phyloP scores from a whole-genome alignment of 257 asterid genomes.

The Forsythia viridissima region DNA sequence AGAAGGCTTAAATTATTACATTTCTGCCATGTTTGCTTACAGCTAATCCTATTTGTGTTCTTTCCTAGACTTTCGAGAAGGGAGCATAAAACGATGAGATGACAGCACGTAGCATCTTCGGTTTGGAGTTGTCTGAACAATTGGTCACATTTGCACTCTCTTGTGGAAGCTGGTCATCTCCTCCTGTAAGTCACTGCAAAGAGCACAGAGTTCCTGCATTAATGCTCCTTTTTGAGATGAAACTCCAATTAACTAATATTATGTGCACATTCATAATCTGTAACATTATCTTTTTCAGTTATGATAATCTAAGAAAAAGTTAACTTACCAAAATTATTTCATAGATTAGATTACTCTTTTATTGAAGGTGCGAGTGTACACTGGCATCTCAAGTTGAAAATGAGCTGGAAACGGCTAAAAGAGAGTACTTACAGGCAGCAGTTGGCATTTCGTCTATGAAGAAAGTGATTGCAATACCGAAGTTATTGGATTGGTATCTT shows the following conservation, averaged over 20 bases:
- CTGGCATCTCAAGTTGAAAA: conserved; percentile 72
- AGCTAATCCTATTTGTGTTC: not conserved
- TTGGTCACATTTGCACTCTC: conserved; percentile 91
- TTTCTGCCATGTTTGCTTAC: not conserved
- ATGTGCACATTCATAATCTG: too few relatives aligned
- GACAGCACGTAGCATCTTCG: conserved; percentile 51
- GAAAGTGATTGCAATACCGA: conserved; percentile 66
- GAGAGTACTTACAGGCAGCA: conserved; percentile 76
- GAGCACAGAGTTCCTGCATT: not conserved
- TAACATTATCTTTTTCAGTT: not conserved
- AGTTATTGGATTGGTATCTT: conserved; percentile 83
- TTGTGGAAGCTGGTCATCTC: conserved; percentile 98
- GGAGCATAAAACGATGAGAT: conserved; percentile 56
- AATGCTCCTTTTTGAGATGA: not conserved
- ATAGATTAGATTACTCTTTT: not conserved
- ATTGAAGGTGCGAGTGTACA: conserved; percentile 73
- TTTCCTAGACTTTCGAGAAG: conserved; percentile 53
- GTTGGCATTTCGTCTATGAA: conserved; percentile 57
- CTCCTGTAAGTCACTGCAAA: conserved; percentile 69
- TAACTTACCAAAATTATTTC: too few relatives aligned
- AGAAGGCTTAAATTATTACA: conserved; percentile 15
- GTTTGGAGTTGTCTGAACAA: conserved; percentile 77
- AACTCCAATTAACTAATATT: too few relatives aligned
- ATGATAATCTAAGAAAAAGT: not conserved
- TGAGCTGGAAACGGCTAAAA: conserved; percentile 77